Evolutionary conservation across 345 rosid species (phyloP), one percentile per base, ranked within the genome.

Genomic region (Erysimum cheiranthoides): DNA sequence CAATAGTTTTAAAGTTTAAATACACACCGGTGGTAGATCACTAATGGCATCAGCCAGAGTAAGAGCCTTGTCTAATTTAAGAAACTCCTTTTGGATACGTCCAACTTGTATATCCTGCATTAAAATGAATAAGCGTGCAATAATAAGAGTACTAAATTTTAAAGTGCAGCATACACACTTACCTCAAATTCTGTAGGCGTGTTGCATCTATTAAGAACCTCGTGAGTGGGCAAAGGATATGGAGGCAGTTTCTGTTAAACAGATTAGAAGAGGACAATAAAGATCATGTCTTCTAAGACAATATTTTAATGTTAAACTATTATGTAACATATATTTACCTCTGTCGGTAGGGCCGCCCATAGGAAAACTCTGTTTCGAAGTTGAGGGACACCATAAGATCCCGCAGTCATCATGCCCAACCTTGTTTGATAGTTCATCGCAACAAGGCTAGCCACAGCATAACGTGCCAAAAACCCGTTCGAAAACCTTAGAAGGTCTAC

Each of bases 171-270:
- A 2, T 13, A 39, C 4, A 61, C 56, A 52, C 79, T 45, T 81
- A 71, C 86, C 84, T 84, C 78, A 73, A 86, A 86, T 49, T 82
- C 85, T 25, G 2, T 79, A 8, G 85, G 82, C 14, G 31, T 42
- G 1, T 18, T n/a, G 43, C 72, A n/a, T 66, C 39, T 79, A 10
- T 61, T 61, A 13, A 27, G 51, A 71, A 66, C 70, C 47, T 82
- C 82, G 75, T 86, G 86, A 17, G 89, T 84, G 7, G 86, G 87
- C 65, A 84, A 30, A 13, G 89, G 89, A 68, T 78, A 84, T 1
- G 73, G 84, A 8, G 85, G 89, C n/a, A 86, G 73, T 66, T 71
- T 79, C 87, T 86, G 68, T 14, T 8, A 57, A 38, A 21, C 36
- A 70, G 54, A 39, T 72, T 32, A 67, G 4, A 27, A 79, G 66